Percentiles rank a stretch among this genome's conserved stretches.
These are phyloP conservation scores for Thelephora aurantiotincta DNA, from an alignment of 768 basidiomycete genomes.

Conservation along the genomic window DNA sequence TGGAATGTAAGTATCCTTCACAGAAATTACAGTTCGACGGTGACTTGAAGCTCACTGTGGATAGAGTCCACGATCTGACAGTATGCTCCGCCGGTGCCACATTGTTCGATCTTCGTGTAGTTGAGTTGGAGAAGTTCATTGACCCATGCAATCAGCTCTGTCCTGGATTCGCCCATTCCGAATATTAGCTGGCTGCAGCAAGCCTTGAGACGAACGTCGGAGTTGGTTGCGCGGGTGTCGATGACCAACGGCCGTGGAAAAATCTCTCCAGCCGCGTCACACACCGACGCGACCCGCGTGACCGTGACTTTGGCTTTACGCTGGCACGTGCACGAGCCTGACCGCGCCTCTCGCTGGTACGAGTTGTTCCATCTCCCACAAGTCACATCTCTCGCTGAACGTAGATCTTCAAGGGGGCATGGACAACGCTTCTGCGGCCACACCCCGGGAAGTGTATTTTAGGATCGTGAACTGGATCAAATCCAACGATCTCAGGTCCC, in stretches of 20 bases:
- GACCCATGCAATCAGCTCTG: conserved; percentile 84
- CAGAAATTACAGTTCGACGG: neutral
- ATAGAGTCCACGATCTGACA: conserved; percentile 93
- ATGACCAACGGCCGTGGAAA: no score
- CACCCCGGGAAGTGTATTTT: conserved; percentile 30
- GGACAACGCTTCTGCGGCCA: conserved; percentile 1
- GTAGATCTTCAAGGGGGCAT: no score
- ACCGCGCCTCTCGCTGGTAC: no score
- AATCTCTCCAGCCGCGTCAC: no score
- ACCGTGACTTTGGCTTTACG: no score
- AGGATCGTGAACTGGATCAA: conserved; percentile 24
- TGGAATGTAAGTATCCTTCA: neutral
- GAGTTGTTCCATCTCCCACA: no score
- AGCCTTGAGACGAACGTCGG: no score
- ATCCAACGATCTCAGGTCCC: conserved; percentile 20
- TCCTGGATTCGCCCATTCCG: conserved; percentile 58
- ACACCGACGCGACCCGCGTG: no score
- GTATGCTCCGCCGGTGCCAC: conserved; percentile 84
- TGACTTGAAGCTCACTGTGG: conserved; percentile 45
- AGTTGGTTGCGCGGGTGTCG: no score
- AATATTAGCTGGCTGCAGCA: no score
- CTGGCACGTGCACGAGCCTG: no score
- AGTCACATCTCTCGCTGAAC: no score
- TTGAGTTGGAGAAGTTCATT: conserved; percentile 86
- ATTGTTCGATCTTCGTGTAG: conserved; percentile 89